Percentiles rank a stretch among this genome's conserved stretches.
Conservation (phyloP, 2,329 filamentous ascomycete species). For the Cercospora sojina region DNA sequence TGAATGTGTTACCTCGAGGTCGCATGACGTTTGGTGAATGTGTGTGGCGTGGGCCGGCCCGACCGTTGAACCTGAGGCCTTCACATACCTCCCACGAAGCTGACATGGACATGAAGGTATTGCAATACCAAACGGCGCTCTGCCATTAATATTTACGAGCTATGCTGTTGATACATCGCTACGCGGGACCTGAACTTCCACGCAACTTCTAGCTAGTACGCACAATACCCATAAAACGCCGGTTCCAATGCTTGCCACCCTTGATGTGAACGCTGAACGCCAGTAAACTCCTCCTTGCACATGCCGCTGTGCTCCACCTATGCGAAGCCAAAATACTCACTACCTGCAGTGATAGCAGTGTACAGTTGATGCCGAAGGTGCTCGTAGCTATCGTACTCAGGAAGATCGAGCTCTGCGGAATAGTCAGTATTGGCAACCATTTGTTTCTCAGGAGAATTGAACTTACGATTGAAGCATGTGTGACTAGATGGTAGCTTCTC, state of each 20-base stretch:
- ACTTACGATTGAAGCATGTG: constrained; percentile 99
- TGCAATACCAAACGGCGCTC: neutral
- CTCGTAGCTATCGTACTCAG: constrained; percentile 97
- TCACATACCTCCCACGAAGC: neutral
- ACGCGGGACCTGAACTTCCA: constrained; percentile 16
- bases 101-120: neutral
- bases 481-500: constrained; percentile 93
- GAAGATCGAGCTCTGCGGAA: constrained; percentile 83
- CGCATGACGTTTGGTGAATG: neutral
- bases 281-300: constrained; percentile 8
- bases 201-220: constrained; percentile 7
- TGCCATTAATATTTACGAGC: constrained; percentile 16
- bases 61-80: neutral
- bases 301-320: constrained; percentile 46
- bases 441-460: neutral
- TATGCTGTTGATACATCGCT: constrained; percentile 16
- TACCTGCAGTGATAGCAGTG: constrained; percentile 96
- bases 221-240: constrained; percentile 2
- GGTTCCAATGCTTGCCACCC: constrained; percentile 12
- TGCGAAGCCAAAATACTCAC: constrained; percentile 96
- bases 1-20: neutral
- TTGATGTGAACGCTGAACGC: neutral
- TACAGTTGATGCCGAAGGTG: constrained; percentile 80
- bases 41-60: neutral
- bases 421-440: constrained; percentile 40